phyloP scores from a whole-genome alignment of 2,329 filamentous ascomycete genomes.

The Penicillium verrucosum region DNA sequence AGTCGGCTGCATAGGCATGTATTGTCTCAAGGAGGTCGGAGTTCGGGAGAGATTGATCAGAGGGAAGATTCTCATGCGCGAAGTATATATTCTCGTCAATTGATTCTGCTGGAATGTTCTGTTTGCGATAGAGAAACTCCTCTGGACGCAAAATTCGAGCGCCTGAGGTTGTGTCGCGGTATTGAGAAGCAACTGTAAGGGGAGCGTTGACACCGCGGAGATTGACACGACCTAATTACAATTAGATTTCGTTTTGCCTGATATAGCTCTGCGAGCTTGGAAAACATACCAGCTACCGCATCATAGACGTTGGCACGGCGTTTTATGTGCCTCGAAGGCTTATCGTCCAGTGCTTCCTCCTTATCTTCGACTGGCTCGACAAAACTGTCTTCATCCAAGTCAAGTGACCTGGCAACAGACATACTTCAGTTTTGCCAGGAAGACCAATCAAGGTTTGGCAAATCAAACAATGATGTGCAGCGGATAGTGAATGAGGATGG shows the following conservation, averaged over 20 bases:
- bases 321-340: slow-evolving; percentile 20
- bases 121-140: slow-evolving; percentile 56
- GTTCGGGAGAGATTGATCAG: slow-evolving; percentile 47
- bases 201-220: slow-evolving; percentile 33
- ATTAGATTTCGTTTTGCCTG: neutral
- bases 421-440: neutral
- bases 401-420: neutral
- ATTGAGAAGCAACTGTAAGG: slow-evolving; percentile 24
- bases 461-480: neutral
- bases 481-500: neutral
- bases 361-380: neutral
- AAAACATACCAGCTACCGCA: slow-evolving; percentile 52
- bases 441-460: slow-evolving; percentile 7
- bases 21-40: slow-evolving; percentile 57
- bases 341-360: slow-evolving; percentile 8
- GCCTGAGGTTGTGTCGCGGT: slow-evolving; percentile 35
- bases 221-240: slow-evolving; percentile 47
- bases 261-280: neutral
- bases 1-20: slow-evolving; percentile 57
- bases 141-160: slow-evolving; percentile 51
- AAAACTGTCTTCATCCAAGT: neutral
- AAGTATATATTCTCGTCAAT: slow-evolving; percentile 56
- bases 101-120: slow-evolving; percentile 50
- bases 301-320: slow-evolving; percentile 54
- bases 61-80: slow-evolving; percentile 47